phyloP scores from a whole-genome alignment of 768 basidiomycete species.

The Infundibulicybe gibba region DNA sequence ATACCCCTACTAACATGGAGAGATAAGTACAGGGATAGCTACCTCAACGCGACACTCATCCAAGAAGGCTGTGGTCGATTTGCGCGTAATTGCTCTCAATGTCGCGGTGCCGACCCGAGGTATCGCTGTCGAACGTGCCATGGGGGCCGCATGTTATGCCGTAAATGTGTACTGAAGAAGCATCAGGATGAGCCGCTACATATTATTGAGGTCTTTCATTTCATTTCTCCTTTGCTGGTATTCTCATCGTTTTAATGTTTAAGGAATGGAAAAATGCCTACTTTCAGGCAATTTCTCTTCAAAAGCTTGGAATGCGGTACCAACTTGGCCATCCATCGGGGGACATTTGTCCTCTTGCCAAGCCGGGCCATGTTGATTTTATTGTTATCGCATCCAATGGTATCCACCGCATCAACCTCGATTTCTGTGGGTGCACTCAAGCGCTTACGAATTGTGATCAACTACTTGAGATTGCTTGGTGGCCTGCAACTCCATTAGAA shows the following conservation, averaged over 20 bases:
- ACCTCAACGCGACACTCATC: slow-evolving; percentile 7
- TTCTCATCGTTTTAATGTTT: background rate
- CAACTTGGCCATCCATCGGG: slow-evolving; percentile 15
- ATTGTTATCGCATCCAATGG: slow-evolving; percentile 16
- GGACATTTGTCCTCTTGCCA: slow-evolving; percentile 5
- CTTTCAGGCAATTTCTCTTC: slow-evolving; percentile 7
- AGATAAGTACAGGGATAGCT: slow-evolving; percentile 6
- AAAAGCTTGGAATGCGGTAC: slow-evolving; percentile 6
- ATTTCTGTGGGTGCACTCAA: slow-evolving; percentile 14
- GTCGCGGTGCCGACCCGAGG: background rate
- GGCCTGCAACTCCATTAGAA: slow-evolving; percentile 12
- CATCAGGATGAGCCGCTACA: slow-evolving; percentile 13
- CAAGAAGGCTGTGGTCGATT: slow-evolving; percentile 12
- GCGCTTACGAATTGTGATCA: slow-evolving; percentile 3
- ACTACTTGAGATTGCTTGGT: slow-evolving; percentile 14
- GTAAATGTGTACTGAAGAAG: slow-evolving; percentile 7
- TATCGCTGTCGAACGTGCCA: slow-evolving; percentile 13
- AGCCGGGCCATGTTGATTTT: slow-evolving; percentile 8
- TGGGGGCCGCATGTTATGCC: slow-evolving; percentile 6
- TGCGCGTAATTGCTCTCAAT: slow-evolving; percentile 4
- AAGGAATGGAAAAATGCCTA: slow-evolving; percentile 14
- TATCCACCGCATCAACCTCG: slow-evolving; percentile 12
- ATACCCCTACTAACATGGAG: slow-evolving; percentile 11
- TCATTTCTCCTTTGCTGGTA: background rate
- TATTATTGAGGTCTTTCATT: slow-evolving; percentile 10